Percentiles rank a stretch among this genome's conserved stretches.
Conservation (phyloP, 805 yeast genomes). For the Yarrowia sp. region DNA sequence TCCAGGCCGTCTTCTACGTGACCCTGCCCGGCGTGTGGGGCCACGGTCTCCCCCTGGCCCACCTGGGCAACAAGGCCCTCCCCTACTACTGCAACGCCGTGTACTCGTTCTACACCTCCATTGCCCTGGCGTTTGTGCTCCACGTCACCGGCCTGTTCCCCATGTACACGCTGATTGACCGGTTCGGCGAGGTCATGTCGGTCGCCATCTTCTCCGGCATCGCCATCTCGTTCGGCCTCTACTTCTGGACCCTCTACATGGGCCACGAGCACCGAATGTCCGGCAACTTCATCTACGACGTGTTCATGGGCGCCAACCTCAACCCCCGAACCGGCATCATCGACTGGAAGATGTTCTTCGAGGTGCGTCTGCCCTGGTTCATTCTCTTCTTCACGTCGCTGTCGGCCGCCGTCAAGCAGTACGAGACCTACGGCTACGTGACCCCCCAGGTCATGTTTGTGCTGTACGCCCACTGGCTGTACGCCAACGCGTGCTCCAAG, state of each 20-base stretch:
- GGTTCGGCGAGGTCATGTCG: slow-evolving; percentile 91
- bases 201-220: slow-evolving; percentile 85
- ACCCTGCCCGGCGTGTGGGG: slow-evolving; percentile 94
- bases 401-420: slow-evolving; percentile 78
- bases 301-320: slow-evolving; percentile 97
- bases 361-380: slow-evolving; percentile 97
- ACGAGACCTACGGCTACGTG: slow-evolving; percentile 79
- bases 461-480: slow-evolving; percentile 86
- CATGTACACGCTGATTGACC: slow-evolving; percentile 74
- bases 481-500: slow-evolving; percentile 96
- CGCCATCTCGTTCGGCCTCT: slow-evolving; percentile 69
- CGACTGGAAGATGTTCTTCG: slow-evolving; percentile 96
- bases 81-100: slow-evolving; percentile 95
- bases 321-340: slow-evolving; percentile 93
- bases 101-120: slow-evolving; percentile 77
- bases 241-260: slow-evolving; percentile 68
- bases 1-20: slow-evolving; percentile 78
- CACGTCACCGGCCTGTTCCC: slow-evolving; percentile 80
- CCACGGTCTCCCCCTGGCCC: slow-evolving; percentile 90
- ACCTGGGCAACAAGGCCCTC: slow-evolving; percentile 77
- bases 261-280: slow-evolving; percentile 89
- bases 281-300: slow-evolving; percentile 86
- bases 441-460: slow-evolving; percentile 77
- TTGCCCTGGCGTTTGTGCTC: slow-evolving; percentile 62
- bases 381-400: slow-evolving; percentile 78